Conservation (phyloP, 805 yeast species). For the Wickerhamiella sorbophila region DNA sequence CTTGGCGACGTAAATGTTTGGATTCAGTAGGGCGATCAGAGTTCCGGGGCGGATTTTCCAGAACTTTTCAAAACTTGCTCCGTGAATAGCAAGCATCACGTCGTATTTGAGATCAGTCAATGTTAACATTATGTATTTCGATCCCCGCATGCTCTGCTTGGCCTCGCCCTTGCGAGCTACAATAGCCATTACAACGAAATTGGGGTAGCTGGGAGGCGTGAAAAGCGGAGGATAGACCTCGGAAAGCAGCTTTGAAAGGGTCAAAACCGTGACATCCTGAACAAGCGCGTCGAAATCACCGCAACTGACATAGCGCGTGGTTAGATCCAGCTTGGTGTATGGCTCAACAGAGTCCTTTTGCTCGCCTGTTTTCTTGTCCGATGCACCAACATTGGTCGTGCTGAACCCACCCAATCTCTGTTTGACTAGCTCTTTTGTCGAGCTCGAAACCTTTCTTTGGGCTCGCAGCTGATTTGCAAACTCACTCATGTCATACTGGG, state of each 20-base stretch:
- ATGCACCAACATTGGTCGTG: background rate
- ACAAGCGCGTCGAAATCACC: slow-evolving; percentile 29
- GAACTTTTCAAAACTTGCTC: slow-evolving; percentile 49
- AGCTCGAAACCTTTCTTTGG: background rate
- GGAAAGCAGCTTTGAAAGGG: slow-evolving; percentile 46
- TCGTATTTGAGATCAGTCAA: slow-evolving; percentile 55
- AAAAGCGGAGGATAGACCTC: slow-evolving; percentile 57
- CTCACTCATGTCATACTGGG: background rate
- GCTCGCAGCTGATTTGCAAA: background rate
- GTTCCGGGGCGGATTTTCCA: slow-evolving; percentile 69
- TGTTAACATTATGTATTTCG: slow-evolving; percentile 45
- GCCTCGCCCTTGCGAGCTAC: slow-evolving; percentile 44
- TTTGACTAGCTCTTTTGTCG: background rate
- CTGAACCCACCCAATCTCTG: background rate
- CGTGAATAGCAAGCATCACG: slow-evolving; percentile 49
- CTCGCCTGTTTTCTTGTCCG: background rate
- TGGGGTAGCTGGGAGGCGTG: slow-evolving; percentile 44
- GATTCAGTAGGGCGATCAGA: slow-evolving; percentile 60
- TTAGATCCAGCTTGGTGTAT: background rate
- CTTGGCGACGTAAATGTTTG: slow-evolving; percentile 33
- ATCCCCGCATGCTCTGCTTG: slow-evolving; percentile 25
- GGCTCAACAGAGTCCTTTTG: background rate
- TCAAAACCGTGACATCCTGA: slow-evolving; percentile 37
- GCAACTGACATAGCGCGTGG: slow-evolving; percentile 27
- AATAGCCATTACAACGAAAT: slow-evolving; percentile 72